Base-by-base conservation (phyloP, 768 basidiomycete genomes). In the Leccinum disarticulatum region DNA sequence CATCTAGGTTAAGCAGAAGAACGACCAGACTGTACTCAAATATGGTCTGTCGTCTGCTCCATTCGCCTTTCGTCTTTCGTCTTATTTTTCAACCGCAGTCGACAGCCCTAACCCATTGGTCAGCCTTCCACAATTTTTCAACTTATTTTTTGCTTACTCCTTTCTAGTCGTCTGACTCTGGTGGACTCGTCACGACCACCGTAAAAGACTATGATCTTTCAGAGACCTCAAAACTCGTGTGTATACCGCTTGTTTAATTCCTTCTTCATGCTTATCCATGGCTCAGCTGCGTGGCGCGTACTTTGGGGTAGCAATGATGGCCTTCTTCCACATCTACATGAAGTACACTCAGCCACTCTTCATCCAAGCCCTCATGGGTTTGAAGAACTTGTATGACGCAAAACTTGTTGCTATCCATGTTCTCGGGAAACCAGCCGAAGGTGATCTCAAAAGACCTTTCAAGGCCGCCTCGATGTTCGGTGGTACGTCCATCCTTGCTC, bases 301-400 rank as follows among this genome's bases (percentile, higher is more conserved):
- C 75, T 83, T 85, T 74, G 88, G 89, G 63, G 74, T 93, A 68
- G 88, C 86, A 53, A 92, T 93, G 88, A 95, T 95, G 90, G 81
- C 70, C 59, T 88, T 95, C 81, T 86, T 98, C 80, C 96, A 99
- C 78, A 61, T 90, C 55, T 98, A 98, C 83, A 80, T 98, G 78
- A 86, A 91, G 73, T 98, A 91, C 83, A 95, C 94, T 7, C 95
- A 96, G 71, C 96, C 96, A 7, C 85, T 98, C 64, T 96, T 98
- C 77, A 90, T 98, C 64, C 96, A 98, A 74, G 84, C 84, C 13
- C 83, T 99, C 65, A 97, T 96, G 93, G 92, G 91, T n/a, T 58
- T 97, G 69, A 98, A 99, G 80, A 83, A 81, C 48, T 74, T 95
- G 30, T 92, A 90, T 74, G 95, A 98, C 68, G 87, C 90, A 58